phyloP scores from a whole-genome alignment of 2,329 filamentous ascomycete species.

The Colletotrichum sp. region DNA sequence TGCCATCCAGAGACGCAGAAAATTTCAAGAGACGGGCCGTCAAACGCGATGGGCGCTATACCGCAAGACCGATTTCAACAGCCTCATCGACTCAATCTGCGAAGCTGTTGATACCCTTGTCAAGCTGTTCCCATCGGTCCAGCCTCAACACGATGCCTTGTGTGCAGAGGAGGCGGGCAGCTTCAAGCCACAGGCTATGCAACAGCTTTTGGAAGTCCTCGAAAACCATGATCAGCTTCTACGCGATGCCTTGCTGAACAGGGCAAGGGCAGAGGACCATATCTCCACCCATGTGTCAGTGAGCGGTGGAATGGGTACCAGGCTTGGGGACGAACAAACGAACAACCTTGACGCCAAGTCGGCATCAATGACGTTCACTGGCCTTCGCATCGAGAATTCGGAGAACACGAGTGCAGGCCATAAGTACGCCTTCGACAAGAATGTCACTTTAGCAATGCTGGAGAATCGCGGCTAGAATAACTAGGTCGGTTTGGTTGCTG shows the following conservation, averaged over 20 bases:
- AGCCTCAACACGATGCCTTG: background rate
- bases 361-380: background rate
- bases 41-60: background rate
- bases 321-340: background rate
- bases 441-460: background rate
- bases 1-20: background rate
- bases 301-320: background rate
- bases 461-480: background rate
- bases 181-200: background rate
- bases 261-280: background rate
- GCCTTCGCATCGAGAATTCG: background rate
- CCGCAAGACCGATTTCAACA: background rate
- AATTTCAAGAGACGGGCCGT: rapidly evolving
- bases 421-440: background rate
- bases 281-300: background rate
- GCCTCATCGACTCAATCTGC: background rate
- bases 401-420: background rate
- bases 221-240: background rate
- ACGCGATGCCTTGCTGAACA: background rate
- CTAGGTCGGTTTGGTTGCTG: background rate
- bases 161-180: background rate
- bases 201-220: background rate
- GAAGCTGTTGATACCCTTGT: background rate
- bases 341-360: background rate
- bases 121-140: background rate